Base-by-base conservation (phyloP, 345 rosid species). In the Cardiospermum halicacabum region DNA sequence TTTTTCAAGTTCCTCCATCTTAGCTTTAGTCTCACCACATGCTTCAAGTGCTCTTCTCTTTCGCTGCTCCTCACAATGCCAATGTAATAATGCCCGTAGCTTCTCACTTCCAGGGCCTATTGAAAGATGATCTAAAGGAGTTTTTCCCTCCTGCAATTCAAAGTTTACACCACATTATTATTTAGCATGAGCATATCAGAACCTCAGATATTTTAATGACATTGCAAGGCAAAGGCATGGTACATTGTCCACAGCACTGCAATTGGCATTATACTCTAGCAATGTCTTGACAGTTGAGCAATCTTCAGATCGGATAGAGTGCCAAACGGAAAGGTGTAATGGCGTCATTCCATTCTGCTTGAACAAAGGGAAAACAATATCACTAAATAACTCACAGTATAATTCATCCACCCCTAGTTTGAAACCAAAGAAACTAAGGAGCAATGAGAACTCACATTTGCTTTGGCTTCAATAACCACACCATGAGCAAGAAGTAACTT, bases 281-380 rank as follows among this genome's bases (percentile, higher is more conserved):
- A 95, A 60, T 47, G 95, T 82, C 85, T 83, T 78, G 59, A 89
- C 96, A 71, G 98, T 87, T 22, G 84, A 80, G 74, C 74, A 79
- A 75, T 86, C 90, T 37, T 87, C 96, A 22, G 96, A 79, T 48
- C 87, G 81, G 47, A 89, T 84, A 0, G 99, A 95, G 81, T 84
- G 54, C 98, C 99, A 95, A 53, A 95, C 98, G 28, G 99, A 96
- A 67, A 95, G 88, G 63, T 95, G 99, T 74, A 95, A 80, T 12
- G 99, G 96, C 22, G 97, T 91, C 96, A 95, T 95, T 72, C 99
- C 99, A 59, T 95, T 95, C 99, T 95, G 79, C 80, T 78, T 22
- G 53, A 69, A 71, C 18, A 56, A n/a, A 31, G 60, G 22, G 55
- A 48, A 31, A 67, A 55, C 56, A 55, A 56, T 8, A 43, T 25